Evolutionary conservation across 495 filamentous ascomycete genomes (phyloP), one percentile per base, ranked within the genome.

Genomic region (Antarctomyces pellizariae): DNA sequence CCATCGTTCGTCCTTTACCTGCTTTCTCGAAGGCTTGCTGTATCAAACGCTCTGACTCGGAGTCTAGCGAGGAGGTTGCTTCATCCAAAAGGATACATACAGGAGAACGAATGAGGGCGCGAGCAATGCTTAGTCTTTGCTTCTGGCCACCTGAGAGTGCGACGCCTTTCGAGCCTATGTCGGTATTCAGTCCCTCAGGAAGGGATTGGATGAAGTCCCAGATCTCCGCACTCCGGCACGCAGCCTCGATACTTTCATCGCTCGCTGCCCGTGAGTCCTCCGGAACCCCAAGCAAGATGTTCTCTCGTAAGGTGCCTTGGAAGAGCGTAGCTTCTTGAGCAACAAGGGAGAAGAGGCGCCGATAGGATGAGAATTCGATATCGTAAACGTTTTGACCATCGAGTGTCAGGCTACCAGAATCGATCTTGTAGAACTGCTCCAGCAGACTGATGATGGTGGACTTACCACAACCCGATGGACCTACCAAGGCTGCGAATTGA

Each of bases 131-230:
- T 10, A 89, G 44, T 8, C 76, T 53, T 42, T 84, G 77, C 39
- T 67, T 67, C 47, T 89, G 77, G 1, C 76, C 77, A 3, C 76
- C 77, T 1, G 66, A 74, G 26, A 89, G 58, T 22, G 55, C 57
- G 8, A 61, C 53, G 2, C 73, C 72, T 28, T 65, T 65, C 11
- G 58, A 54, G 2, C 74, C 71, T 26, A 68, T 67, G 10, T 48
- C 44, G 4, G 72, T 76, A 18, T 58, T 45, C 30, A 65, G 64
- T n/a, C 37, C 47, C 13, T 48, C 41, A 9, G 71, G 70, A 1
- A 75, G 45, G 0, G 59, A 62, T 1, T 41, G 37, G 28, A 76
- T 62, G 26, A 75, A 71, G 15, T 71, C 64, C 32, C 59, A 54
- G 24, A 68, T 63, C 31, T 68, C 60, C 5, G 72, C 69, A 22